Conservation (phyloP, 202 grass and related monocot genomes). For the Panicum hallii region DNA sequence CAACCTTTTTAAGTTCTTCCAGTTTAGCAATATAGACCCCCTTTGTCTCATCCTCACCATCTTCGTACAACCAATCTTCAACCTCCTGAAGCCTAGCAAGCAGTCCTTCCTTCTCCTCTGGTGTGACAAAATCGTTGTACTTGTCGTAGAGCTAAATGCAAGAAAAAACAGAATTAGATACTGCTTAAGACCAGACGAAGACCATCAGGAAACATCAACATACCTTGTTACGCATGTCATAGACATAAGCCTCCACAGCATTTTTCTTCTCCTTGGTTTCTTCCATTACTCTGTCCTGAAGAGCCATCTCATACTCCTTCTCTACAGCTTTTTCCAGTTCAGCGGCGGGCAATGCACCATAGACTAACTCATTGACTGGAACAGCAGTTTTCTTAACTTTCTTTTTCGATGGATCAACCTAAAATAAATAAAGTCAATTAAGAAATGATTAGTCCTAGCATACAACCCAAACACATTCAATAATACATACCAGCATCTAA, state of each 20-base stretch:
- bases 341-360: constrained; percentile 62
- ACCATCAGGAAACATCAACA: not conserved
- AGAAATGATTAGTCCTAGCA: not conserved
- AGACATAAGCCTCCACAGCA: constrained; percentile 95
- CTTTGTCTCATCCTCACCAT: constrained; percentile 97
- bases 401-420: constrained; percentile 82
- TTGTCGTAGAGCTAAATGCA: constrained; percentile 73
- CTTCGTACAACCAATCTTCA: constrained; percentile 99
- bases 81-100: constrained; percentile 80
- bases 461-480: not conserved
- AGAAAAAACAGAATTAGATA: constrained; percentile 42
- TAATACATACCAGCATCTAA: not conserved
- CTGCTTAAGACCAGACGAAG: not conserved
- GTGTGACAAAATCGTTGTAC: constrained; percentile 71
- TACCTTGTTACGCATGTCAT: constrained; percentile 99
- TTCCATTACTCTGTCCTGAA: constrained; percentile 98
- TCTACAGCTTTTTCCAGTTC: constrained; percentile 87
- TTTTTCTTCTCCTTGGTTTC: constrained; percentile 99
- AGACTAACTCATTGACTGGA: constrained; percentile 78
- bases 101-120: constrained; percentile 74
- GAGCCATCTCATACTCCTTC: constrained; percentile 97
- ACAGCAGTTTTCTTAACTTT: constrained; percentile 91
- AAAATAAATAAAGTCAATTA: constrained; percentile 4
- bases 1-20: constrained; percentile 82
- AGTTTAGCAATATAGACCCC: constrained; percentile 94